Percentiles rank a stretch among this genome's conserved stretches.
phyloP scores from a whole-genome alignment of 2,329 filamentous ascomycete genomes.

The Macrophomina pseudophaseolina region DNA sequence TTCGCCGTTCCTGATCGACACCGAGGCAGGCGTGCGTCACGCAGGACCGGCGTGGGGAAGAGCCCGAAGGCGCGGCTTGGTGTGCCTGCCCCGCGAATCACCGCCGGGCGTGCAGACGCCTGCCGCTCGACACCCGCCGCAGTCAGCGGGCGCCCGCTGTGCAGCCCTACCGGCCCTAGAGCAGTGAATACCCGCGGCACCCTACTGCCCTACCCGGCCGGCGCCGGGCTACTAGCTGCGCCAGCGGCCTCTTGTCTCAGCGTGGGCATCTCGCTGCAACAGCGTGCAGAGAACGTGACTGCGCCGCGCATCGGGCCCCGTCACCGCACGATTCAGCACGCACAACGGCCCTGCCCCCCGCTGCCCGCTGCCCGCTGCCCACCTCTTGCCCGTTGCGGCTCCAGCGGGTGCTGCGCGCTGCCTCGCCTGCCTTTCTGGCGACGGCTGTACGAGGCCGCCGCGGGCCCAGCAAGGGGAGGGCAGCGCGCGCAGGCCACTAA shows the following conservation, averaged over 20 bases:
- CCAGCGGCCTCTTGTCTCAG: neutral
- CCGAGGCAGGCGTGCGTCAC: slow-evolving; percentile 18
- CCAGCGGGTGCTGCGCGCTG: neutral
- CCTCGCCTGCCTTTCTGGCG: neutral
- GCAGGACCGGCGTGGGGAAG: slow-evolving; percentile 23
- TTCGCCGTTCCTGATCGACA: slow-evolving; percentile 26
- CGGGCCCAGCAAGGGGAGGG: neutral
- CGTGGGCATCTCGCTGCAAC: neutral
- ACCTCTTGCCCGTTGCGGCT: neutral
- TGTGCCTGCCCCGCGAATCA: slow-evolving; percentile 22
- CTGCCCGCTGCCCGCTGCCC: too few relatives aligned
- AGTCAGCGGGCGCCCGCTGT: slow-evolving; percentile 10
- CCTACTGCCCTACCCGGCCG: neutral
- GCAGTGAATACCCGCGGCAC: neutral
- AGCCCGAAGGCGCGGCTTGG: slow-evolving; percentile 15
- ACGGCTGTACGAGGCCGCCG: neutral
- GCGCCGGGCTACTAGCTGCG: neutral
- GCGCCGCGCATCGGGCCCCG: neutral
- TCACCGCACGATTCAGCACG: neutral
- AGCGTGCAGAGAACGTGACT: neutral
- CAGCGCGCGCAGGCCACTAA: neutral
- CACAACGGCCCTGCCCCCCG: neutral
- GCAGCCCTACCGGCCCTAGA: slow-evolving; percentile 5
- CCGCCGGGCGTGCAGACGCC: neutral
- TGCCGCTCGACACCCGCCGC: neutral